Base-by-base conservation (phyloP, 179 eudicot species). In the Vitellaria paradoxa region DNA sequence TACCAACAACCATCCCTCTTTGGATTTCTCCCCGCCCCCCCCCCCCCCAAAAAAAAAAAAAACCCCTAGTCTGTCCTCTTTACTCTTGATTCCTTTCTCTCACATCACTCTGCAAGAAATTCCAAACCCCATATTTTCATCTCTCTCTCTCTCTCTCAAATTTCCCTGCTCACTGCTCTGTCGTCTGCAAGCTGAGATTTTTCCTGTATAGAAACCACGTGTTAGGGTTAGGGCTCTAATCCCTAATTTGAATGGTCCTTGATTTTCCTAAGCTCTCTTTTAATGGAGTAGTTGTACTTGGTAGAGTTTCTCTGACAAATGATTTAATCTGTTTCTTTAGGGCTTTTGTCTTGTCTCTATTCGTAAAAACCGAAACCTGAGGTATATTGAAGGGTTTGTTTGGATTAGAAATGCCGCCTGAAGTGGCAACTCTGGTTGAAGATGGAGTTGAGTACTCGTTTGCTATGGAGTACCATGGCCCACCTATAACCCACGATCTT, bases 381-480 rank as follows among this genome's bases (percentile, higher is more conserved):
- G 17, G 9, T 53, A 46, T 55, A 6, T 21, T 26, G 11, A 26
- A 23, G 47, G 65, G 52, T 5, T 61, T 40, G 70, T 60, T 53
- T 24, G 23, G 70, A n/a, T 74, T 11, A 24, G 53, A 76, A 74
- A 85, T 85, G 89, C 82, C 77, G 26, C 80, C 82, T 14, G 77
- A 76, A 50, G 74, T 72, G 83, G 82, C 70, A 23, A 78, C 68
- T 76, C 71, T 76, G 68, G 81, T 37, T 42, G 91, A 78, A 45
- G 92, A 82, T 69, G 84, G 81, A 63, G 83, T 77, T n/a, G 89
- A 91, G 74, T 93, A 84, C 79, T 87, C 93, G 9, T 85, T 92
- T 81, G 99, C 99, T 5, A 70, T 90, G 87, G 98, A 94, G 85
- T 96, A 96, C 72, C 71, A 87, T 79, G 99, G 99, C 23, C 97